Evolutionary conservation across 495 filamentous ascomycete genomes (phyloP), one percentile per base, ranked within the genome.

Genomic region (Penicillium bovifimosum): DNA sequence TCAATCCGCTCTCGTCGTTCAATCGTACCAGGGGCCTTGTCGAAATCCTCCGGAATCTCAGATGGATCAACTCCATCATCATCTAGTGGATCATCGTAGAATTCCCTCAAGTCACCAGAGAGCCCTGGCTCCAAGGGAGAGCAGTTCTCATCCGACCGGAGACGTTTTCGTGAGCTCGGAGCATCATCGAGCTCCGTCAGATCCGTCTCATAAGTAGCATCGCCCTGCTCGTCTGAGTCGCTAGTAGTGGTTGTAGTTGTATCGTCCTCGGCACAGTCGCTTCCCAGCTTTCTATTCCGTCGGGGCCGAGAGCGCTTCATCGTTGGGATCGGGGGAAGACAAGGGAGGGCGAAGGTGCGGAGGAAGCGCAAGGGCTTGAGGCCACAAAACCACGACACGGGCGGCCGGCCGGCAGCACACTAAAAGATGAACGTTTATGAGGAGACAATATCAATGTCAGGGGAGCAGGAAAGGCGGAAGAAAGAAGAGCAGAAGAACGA

Each of bases 31-130:
- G 26, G 36, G 40, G 49, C 57, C 41, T 60, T 60, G 36, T 56
- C 50, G 39, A 60, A 56, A 60, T 60, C 53, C 40, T 56, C 35
- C 6, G 53, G 41, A 34, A 60, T 60, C 18, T 60, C 45, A 38
- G 44, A 53, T 24, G 53, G 57, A 49, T 60, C 45, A 44, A 60
- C 35, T 27, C 53, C 46, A 28, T 40, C 50, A 28, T 60, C 45
- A 50, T 60, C 53, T 16, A 60, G 49, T 18, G 33, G 57, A 40
- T 60, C 47, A 8, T 58, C 31, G 38, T 54, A 54, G 36, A 54
- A 24, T 3, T 43, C 35, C 49, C 27, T 18, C 34, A 13, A 17
- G n/a, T 35, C 28, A 43, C 14, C 13, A 33, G 18, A 44, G 28
- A 43, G 6, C 34, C 29, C 43, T 28, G 18, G 39, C 44, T 49